These are phyloP conservation scores for Haberlea rhodopensis DNA, from an alignment of 257 asterid species.

Conservation along the genomic window DNA sequence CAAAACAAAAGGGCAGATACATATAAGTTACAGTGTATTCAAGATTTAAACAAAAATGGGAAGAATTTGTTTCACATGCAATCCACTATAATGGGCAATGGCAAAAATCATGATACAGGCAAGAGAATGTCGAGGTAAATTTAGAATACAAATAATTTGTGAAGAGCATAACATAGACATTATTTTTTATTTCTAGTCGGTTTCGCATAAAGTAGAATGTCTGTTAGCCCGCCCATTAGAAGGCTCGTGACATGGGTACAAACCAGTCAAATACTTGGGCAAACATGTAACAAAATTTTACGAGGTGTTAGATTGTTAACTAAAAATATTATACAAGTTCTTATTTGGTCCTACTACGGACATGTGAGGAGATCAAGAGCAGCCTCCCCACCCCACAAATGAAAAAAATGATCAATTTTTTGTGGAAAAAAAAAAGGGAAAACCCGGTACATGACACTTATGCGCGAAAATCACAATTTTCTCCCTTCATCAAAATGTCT, in stretches of 20 bases:
- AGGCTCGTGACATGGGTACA: conserved; percentile 19
- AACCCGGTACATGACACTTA: too few species aligned
- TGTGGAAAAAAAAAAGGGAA: too few species aligned
- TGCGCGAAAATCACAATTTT: too few species aligned
- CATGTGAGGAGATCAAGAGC: too few species aligned
- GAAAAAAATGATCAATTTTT: conserved; percentile 3
- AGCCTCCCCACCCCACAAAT: conserved; percentile 19
- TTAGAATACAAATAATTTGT: neutral
- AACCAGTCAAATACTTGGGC: neutral
- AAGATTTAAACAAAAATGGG: too few species aligned
- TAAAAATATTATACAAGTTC: conserved; percentile 15
- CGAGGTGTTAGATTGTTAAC: conserved; percentile 1
- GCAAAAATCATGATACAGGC: too few species aligned
- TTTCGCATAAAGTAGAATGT: conserved; percentile 15
- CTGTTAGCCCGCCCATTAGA: neutral
- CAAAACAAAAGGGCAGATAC: too few species aligned
- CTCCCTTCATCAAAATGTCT: too few species aligned
- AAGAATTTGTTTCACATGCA: neutral
- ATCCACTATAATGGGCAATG: neutral
- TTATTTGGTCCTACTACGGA: too few species aligned
- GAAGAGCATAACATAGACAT: neutral
- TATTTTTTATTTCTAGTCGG: neutral
- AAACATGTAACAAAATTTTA: too few species aligned
- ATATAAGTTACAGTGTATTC: too few species aligned
- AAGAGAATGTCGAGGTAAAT: neutral